A percentile compares a stretch with the other conserved stretches of the same genome.
phyloP scores from a whole-genome alignment of 1,284 basidiomycete species.

The Moesziomyces antarcticus region DNA sequence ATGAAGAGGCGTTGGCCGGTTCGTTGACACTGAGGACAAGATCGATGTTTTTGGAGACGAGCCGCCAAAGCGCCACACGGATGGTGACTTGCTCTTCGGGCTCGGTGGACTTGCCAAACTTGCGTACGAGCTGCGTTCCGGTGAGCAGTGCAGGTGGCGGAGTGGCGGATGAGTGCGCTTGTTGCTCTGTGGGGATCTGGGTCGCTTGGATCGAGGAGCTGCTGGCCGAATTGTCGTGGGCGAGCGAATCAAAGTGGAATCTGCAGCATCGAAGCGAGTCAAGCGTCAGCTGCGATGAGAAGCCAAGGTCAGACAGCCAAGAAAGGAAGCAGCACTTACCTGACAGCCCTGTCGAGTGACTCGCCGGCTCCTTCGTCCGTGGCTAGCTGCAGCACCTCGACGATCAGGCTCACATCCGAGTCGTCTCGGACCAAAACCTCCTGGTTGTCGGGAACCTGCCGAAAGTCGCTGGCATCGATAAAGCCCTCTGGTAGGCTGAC shows the following conservation, averaged over 20 bases:
- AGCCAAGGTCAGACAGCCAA: not conserved
- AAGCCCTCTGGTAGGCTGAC: constrained; percentile 74
- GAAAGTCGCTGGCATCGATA: constrained; percentile 86
- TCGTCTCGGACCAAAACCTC: constrained; percentile 86
- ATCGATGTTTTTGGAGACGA: constrained; percentile 58
- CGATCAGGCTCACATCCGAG: constrained; percentile 79
- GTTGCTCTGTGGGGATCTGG: constrained; percentile 27
- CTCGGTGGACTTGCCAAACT: constrained; percentile 56
- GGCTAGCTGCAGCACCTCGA: constrained; percentile 86
- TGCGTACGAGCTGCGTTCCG: constrained; percentile 58
- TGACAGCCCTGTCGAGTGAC: constrained; percentile 60
- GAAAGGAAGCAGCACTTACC: constrained; percentile 39
- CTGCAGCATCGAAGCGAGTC: constrained; percentile 69
- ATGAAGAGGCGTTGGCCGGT: constrained; percentile 16
- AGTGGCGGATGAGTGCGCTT: constrained; percentile 20
- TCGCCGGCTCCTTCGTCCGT: constrained; percentile 73
- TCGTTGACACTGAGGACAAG: constrained; percentile 64
- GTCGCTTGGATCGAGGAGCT: constrained; percentile 72
- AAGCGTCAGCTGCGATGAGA: not conserved
- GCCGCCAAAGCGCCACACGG: constrained; percentile 61
- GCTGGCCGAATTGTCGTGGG: constrained; percentile 86
- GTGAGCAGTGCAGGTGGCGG: constrained; percentile 43
- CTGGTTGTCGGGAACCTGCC: constrained; percentile 96
- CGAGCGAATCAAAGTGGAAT: constrained; percentile 90
- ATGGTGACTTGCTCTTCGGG: constrained; percentile 55